These are phyloP conservation scores for Margaritispora aquatica DNA, from an alignment of 495 filamentous ascomycete genomes.

Conservation along the genomic window DNA sequence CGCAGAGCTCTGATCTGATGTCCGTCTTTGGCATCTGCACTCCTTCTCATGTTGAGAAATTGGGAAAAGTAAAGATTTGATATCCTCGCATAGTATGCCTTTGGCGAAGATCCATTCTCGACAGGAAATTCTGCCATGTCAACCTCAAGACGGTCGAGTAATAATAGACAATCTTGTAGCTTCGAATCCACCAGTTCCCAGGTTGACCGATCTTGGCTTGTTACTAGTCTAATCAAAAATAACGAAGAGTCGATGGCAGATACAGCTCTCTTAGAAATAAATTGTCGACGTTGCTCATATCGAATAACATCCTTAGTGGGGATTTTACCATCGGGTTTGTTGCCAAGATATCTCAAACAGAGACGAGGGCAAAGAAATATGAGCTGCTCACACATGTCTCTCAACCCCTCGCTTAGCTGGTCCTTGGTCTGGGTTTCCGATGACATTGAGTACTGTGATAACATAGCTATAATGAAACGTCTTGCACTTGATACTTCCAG, in stretches of 20 bases:
- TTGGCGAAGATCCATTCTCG: slow-evolving; percentile 24
- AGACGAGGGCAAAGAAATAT: slow-evolving; percentile 47
- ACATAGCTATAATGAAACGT: slow-evolving; percentile 49
- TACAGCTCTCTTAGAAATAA: slow-evolving; percentile 36
- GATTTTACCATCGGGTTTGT: slow-evolving; percentile 33
- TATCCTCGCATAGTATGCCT: slow-evolving; percentile 51
- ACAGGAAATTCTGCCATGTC: slow-evolving; percentile 19
- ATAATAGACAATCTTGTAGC: slow-evolving; percentile 45
- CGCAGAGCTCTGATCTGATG: slow-evolving; percentile 40
- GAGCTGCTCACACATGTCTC: slow-evolving; percentile 37
- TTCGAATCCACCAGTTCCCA: slow-evolving; percentile 49
- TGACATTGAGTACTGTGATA: slow-evolving; percentile 24
- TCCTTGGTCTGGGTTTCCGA: neutral
- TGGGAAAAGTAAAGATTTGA: slow-evolving; percentile 77
- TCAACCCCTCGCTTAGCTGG: slow-evolving; percentile 8
- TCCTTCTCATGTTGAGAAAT: slow-evolving; percentile 33
- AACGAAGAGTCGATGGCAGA: slow-evolving; percentile 51
- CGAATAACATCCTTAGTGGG: slow-evolving; percentile 43
- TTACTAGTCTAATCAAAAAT: slow-evolving; percentile 38
- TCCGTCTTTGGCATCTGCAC: slow-evolving; percentile 32
- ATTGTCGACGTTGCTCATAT: slow-evolving; percentile 48
- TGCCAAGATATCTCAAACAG: slow-evolving; percentile 49
- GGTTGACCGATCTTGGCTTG: slow-evolving; percentile 30
- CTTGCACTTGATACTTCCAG: slow-evolving; percentile 56
- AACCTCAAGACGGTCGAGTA: slow-evolving; percentile 43